Base-by-base conservation (phyloP, 2,329 filamentous ascomycete genomes). In the Clonostachys sp. region DNA sequence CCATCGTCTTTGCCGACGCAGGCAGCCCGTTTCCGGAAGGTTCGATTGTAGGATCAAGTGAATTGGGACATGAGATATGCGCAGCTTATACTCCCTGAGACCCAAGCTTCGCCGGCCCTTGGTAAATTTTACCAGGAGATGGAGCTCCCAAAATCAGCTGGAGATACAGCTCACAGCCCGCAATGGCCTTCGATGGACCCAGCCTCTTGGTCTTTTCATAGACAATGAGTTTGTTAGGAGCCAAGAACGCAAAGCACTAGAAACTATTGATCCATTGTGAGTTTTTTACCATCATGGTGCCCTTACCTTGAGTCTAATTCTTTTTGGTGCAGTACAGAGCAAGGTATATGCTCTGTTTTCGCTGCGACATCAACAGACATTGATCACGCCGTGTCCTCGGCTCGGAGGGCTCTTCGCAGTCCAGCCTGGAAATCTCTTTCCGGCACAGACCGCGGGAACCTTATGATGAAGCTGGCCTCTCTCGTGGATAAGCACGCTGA, bases 161-260 rank as follows among this genome's bases (percentile, higher is more conserved):
- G 36, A 39, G 12, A 39, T 4, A n/a, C 14, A 39, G 14, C 10
- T 39, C 3, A 18, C 12, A 3, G 86, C 88, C 44, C 88, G 88
- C 5, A 92, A 92, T 66, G 87, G 87, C 57, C 75, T 71, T 64
- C 83, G 79, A 57, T 91, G 88, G 68, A 72, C 67, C 12, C 86
- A 90, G 70, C 87, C 87, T 3, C 74, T 80, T 41, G 89, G 89
- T n/a, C 75, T 92, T 9, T 91, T 91, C 67, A 90, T 91, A 70
- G 87, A 89, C 72, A 90, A 91, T 54, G 85, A 90, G 62, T 91
- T 88, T 63, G 83, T 89, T 46, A 74, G 81, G 57, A 81, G 83
- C 48, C 82, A 77, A 62, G 78, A 77, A 13, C 83, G 78, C 41
- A 74, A 83, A 60, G 87, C 77, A 55, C 76, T 91, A 46, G 71